Evolutionary conservation across 2,329 filamentous ascomycete species (phyloP), one percentile per base, ranked within the genome.

Genomic region (Zasmidium citrigriseum): DNA sequence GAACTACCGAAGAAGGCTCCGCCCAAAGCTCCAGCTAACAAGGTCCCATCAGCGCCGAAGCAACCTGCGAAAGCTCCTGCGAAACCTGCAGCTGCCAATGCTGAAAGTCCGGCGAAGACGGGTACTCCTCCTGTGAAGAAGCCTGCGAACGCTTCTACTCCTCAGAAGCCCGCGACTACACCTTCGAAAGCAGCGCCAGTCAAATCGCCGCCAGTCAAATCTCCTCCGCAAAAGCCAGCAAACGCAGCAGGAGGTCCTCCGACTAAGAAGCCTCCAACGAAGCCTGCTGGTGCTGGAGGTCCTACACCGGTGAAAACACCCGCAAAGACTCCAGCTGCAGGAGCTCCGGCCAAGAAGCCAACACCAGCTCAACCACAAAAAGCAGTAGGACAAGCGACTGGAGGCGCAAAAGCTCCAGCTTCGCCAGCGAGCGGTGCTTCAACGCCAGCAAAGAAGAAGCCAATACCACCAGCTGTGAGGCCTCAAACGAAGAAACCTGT

Each of bases 1-100:
- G 70, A 71, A 44, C 27, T 61, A 3, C 53, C 64, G 1, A 67
- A 68, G 54, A 68, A 68, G 57, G 34, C 65, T 45, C 45, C 60
- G 25, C 53, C 51, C 9, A 62, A 55, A 24, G 22, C 62, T 16
- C 53, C 63, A 61, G 51, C 56, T 57, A 52, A 55, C 12, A 61
- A 64, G 53, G n/a, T 62, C 47, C 52, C 64, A 10, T n/a, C n/a
- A n/a, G n/a, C 20, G 27, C 18, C 22, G 20, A 20, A 21, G 46
- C 63, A n/a, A n/a, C 34, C 34, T 18, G 64, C 59, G 47, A 59
- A 66, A 16, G 55, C 65, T 38, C 45, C 60, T 23, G 54, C 51
- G 9, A 62, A 55, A 24, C 22, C 62, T 12, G 46, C 63, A 60
- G 52, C 57, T 57, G 48, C 34, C 34, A 41, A n/a, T 41, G 34